These are phyloP conservation scores for Candida sakaeoensis DNA, from an alignment of 805 yeast species.

Conservation along the genomic window DNA sequence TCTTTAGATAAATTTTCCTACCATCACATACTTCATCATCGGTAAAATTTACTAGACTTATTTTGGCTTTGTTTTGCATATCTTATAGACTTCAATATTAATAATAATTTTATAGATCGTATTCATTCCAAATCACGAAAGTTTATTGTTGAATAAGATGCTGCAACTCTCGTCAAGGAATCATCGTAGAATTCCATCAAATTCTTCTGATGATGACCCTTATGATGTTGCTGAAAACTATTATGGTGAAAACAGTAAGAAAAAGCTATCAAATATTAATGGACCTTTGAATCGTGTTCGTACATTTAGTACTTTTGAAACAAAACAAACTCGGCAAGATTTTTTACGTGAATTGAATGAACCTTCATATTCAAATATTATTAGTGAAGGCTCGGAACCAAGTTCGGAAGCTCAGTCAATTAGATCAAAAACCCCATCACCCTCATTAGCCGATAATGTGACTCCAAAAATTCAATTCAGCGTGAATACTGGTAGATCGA, in stretches of 20 bases:
- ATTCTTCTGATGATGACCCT: slow-evolving; percentile 54
- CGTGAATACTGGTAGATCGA: slow-evolving; percentile 1
- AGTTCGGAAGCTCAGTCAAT: slow-evolving; percentile 4
- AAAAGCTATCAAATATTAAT: slow-evolving; percentile 19
- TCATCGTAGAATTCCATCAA: slow-evolving; percentile 31
- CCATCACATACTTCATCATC: neutral
- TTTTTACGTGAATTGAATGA: slow-evolving; percentile 8
- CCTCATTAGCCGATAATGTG: slow-evolving; percentile 4
- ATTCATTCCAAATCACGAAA: too few species aligned
- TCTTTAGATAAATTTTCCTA: neutral
- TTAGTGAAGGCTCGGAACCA: slow-evolving; percentile 10
- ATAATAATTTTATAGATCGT: too few species aligned
- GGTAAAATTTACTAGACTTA: too few species aligned
- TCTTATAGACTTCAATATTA: too few species aligned
- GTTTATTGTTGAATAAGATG: neutral
- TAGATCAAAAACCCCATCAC: slow-evolving; percentile 6
- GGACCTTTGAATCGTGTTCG: slow-evolving; percentile 50
- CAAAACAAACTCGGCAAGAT: slow-evolving; percentile 10
- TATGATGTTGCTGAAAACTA: slow-evolving; percentile 65
- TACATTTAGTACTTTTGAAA: slow-evolving; percentile 48
- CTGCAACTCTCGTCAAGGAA: neutral
- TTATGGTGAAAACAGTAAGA: slow-evolving; percentile 52
- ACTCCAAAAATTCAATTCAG: slow-evolving; percentile 2
- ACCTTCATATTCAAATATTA: slow-evolving; percentile 7
- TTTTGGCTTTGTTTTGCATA: too few species aligned